Conservation (phyloP, 1,139 yeast species). For the Hansenula lynferdii region DNA sequence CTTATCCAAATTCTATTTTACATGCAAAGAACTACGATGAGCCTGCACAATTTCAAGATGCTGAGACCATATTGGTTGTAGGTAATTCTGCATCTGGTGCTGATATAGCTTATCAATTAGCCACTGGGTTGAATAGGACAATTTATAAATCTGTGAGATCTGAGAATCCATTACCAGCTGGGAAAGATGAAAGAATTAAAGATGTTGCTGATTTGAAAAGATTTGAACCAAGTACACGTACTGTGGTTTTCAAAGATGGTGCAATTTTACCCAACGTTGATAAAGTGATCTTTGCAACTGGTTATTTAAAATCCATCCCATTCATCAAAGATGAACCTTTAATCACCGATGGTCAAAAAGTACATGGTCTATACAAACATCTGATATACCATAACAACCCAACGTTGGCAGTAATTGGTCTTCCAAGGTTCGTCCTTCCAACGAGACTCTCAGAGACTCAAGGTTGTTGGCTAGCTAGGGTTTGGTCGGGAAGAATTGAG, state of each 20-base stretch:
- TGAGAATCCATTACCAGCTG: conserved; percentile 34
- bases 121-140: conserved; percentile 30
- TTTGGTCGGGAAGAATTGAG: conserved; percentile 41
- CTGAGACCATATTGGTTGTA: conserved; percentile 44
- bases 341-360: conserved; percentile 38
- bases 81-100: conserved; percentile 64
- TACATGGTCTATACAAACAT: conserved; percentile 48
- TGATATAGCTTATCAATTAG: conserved; percentile 52
- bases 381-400: conserved; percentile 48
- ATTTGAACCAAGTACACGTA: conserved; percentile 28
- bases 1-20: conserved; percentile 41
- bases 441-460: conserved; percentile 57
- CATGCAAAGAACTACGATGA: conserved; percentile 60
- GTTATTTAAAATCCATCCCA: conserved; percentile 49
- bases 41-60: conserved; percentile 36
- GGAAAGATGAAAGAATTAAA: conserved; percentile 25
- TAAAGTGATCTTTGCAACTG: conserved; percentile 57
- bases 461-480: conserved; percentile 49
- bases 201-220: conserved; percentile 34
- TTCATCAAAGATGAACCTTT: conserved; percentile 34
- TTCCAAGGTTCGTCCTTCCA: conserved; percentile 54
- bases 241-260: conserved; percentile 33
- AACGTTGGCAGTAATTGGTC: conserved; percentile 47
- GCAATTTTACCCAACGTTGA: conserved; percentile 36
- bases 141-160: conserved; percentile 40